Evolutionary conservation across 2,329 filamentous ascomycete genomes (phyloP).

Genomic region (Talaromyces funiculosus): DNA sequence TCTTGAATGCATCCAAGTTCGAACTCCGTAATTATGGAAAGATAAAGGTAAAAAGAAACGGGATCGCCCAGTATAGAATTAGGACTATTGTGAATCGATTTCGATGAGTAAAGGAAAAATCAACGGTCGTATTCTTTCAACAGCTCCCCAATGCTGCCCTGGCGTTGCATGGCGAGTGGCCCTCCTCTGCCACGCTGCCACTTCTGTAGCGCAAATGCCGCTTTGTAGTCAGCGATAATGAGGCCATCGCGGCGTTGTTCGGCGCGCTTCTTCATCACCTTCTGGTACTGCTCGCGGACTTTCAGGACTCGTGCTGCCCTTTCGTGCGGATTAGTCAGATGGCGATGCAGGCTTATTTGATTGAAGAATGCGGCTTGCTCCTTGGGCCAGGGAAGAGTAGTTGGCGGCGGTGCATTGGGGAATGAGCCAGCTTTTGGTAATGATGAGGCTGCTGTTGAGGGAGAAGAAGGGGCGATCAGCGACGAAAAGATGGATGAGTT

Average conservation of each 20-base stretch:
- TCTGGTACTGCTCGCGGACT: constrained; percentile 3
- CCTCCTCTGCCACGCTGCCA: constrained; percentile 9
- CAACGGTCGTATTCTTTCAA: constrained; percentile 6
- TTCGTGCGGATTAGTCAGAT: constrained; percentile 7
- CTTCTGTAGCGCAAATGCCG: constrained; percentile 5
- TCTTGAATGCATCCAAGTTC: background rate
- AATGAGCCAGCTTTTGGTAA: constrained; percentile 10
- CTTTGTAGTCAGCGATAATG: constrained; percentile 11
- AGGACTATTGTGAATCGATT: background rate
- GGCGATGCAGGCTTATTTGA: constrained; percentile 11
- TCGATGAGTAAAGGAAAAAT: background rate
- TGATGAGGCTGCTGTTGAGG: constrained; percentile 10
- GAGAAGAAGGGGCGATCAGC: background rate
- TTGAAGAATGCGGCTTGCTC: constrained; percentile 7
- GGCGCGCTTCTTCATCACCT: constrained; percentile 8
- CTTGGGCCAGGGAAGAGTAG: constrained; percentile 6
- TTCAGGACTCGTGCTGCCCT: constrained; percentile 4
- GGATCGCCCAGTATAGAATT: background rate
- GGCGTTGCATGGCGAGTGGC: constrained; percentile 6
- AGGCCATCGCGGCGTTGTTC: constrained; percentile 12
- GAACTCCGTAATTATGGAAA: background rate
- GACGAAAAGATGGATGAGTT: constrained; percentile 10
- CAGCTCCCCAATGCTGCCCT: constrained; percentile 3
- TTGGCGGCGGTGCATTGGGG: background rate
- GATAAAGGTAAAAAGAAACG: background rate